Conservation (phyloP, 2,329 filamentous ascomycete species). For the Capronia coronata region DNA sequence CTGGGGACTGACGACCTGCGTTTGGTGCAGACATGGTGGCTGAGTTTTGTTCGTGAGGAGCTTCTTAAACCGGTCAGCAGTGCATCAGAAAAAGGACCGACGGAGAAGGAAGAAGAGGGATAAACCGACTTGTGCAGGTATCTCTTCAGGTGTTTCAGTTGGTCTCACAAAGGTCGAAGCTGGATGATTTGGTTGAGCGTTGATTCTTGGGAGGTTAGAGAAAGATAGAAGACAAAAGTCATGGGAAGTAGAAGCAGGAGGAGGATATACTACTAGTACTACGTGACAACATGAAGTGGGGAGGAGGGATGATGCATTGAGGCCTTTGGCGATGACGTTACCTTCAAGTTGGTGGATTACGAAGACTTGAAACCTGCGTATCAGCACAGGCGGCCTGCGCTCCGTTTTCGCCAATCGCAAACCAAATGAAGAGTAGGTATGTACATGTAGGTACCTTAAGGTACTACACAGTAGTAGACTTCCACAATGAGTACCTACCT, state of each 20-base stretch:
- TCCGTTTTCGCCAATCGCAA: not conserved
- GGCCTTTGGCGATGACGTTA: slow-evolving; percentile 20
- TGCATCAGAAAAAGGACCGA: not conserved
- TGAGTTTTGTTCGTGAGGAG: not conserved
- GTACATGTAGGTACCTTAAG: no score
- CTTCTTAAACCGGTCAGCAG: not conserved
- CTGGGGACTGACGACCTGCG: slow-evolving; percentile 69
- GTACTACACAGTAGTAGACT: no score
- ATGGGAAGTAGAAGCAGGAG: not conserved
- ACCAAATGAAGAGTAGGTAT: no score
- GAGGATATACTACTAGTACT: not conserved
- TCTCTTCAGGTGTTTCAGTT: not conserved
- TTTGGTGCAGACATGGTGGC: slow-evolving; percentile 58
- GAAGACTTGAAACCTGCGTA: not conserved
- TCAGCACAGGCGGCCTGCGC: not conserved
- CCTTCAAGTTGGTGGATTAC: slow-evolving; percentile 2
- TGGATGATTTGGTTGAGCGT: not conserved
- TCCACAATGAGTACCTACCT: no score
- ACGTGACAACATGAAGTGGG: not conserved
- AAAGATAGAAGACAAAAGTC: not conserved
- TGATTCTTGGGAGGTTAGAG: not conserved
- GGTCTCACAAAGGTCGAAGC: no score
- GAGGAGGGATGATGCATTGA: slow-evolving; percentile 1
- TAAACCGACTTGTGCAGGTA: no score
- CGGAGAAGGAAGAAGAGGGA: not conserved